Evolutionary conservation across 805 yeast genomes (phyloP).

Genomic region (Jamesozyma lodderae): DNA sequence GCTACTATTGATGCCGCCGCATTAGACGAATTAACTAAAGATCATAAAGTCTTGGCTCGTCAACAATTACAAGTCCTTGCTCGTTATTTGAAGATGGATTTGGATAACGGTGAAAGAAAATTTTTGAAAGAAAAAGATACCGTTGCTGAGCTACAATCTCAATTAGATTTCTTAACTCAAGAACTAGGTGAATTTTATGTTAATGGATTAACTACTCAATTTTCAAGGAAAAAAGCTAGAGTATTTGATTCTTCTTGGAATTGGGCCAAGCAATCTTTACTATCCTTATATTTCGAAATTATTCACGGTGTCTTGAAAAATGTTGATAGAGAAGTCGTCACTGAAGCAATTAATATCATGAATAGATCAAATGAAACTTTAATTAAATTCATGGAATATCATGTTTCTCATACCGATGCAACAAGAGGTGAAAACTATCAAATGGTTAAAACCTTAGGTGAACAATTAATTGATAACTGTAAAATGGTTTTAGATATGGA

Average conservation of each 20-base stretch:
- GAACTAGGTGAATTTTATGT: conserved; percentile 93
- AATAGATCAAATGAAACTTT: conserved; percentile 91
- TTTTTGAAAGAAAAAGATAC: conserved; percentile 73
- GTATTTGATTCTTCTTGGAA: conserved; percentile 97
- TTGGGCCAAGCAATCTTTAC: conserved; percentile 97
- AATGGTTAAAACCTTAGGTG: conserved; percentile 82
- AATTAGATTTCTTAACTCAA: conserved; percentile 63
- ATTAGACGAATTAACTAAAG: conserved; percentile 54
- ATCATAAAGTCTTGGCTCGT: conserved; percentile 40
- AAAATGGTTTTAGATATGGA: conserved; percentile 67
- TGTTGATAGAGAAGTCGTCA: conserved; percentile 91
- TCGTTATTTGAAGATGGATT: conserved; percentile 85
- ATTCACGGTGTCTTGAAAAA: conserved; percentile 87
- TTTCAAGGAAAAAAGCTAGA: conserved; percentile 89
- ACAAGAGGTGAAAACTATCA: conserved; percentile 85
- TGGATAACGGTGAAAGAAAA: conserved; percentile 83
- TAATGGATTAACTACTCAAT: conserved; percentile 80
- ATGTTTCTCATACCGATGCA: conserved; percentile 50
- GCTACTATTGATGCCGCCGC: conserved; percentile 94
- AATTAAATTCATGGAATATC: conserved; percentile 94
- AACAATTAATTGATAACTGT: conserved; percentile 92
- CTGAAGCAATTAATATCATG: conserved; percentile 95
- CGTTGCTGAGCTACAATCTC: conserved; percentile 71
- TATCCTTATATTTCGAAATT: conserved; percentile 89
- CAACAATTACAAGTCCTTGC: conserved; percentile 81